Conservation (phyloP, 306 rosid genomes). For the Lathyrus tuberosus region DNA sequence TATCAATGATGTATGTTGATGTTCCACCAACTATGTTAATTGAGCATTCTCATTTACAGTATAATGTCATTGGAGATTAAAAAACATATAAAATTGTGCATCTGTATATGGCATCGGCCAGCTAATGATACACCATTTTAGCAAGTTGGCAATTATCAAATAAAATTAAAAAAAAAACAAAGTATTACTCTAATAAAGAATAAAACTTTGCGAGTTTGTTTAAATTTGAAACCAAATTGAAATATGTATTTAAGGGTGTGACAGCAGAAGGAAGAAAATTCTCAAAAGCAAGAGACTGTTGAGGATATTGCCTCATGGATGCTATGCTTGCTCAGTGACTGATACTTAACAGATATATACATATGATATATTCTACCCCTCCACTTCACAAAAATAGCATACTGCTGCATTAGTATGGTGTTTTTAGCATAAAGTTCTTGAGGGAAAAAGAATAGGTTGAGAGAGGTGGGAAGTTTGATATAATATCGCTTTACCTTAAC, state of each 20-base stretch:
- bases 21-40: slow-evolving; percentile 6
- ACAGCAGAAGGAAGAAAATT: neutral
- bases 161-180: too few species aligned
- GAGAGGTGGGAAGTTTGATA: neutral
- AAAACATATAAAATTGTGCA: too few species aligned
- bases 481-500: slow-evolving; percentile 66
- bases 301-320: neutral
- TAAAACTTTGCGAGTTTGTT: too few species aligned
- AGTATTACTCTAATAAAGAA: too few species aligned
- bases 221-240: too few species aligned
- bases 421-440: slow-evolving; percentile 3
- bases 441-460: neutral
- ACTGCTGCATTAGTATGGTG: slow-evolving; percentile 4
- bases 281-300: too few species aligned
- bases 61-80: neutral
- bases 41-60: neutral
- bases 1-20: neutral
- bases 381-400: slow-evolving; percentile 7
- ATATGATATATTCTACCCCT: slow-evolving; percentile 8
- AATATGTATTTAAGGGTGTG: too few species aligned
- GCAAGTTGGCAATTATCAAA: too few species aligned
- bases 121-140: too few species aligned
- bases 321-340: slow-evolving; percentile 1
- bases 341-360: neutral
- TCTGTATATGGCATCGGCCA: too few species aligned